These are phyloP conservation scores for Pascua guehoae DNA, from an alignment of 1,284 basidiomycete genomes.

Conservation along the genomic window DNA sequence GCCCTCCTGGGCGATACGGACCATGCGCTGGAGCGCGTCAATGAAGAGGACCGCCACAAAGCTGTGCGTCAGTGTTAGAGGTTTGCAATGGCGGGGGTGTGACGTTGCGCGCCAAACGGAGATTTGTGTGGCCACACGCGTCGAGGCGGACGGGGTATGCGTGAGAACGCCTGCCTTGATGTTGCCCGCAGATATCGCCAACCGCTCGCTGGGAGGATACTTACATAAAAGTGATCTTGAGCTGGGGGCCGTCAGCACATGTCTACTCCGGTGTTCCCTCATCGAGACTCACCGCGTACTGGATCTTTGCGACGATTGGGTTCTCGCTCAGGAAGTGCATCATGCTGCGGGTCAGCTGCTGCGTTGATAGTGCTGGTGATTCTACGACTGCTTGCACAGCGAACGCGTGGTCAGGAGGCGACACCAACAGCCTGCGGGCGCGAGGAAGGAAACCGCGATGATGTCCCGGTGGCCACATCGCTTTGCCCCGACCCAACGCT, in stretches of 20 bases:
- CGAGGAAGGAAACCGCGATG: too few species aligned
- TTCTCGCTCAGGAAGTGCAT: conserved; percentile 52
- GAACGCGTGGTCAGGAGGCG: too few species aligned
- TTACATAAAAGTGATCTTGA: conserved; percentile 93
- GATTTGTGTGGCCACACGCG: neutral
- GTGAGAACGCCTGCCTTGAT: neutral
- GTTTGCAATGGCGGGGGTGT: neutral
- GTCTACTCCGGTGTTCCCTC: neutral
- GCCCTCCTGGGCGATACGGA: conserved; percentile 64
- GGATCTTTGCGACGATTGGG: conserved; percentile 53
- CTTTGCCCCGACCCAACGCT: too few species aligned
- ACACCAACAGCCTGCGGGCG: neutral
- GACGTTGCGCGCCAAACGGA: neutral
- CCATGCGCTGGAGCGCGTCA: conserved; percentile 90
- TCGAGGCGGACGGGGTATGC: neutral
- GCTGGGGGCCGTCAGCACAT: conserved; percentile 32
- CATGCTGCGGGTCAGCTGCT: conserved; percentile 32
- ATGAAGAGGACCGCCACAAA: conserved; percentile 70
- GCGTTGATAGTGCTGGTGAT: neutral
- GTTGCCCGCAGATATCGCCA: too few species aligned
- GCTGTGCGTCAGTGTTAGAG: conserved; percentile 49
- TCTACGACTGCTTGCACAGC: neutral
- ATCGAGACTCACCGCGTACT: conserved; percentile 49
- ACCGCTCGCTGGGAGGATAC: conserved; percentile 23
- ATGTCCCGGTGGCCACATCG: neutral